These are phyloP conservation scores for Cytospora mali DNA, from an alignment of 2,329 filamentous ascomycete genomes.

Conservation along the genomic window DNA sequence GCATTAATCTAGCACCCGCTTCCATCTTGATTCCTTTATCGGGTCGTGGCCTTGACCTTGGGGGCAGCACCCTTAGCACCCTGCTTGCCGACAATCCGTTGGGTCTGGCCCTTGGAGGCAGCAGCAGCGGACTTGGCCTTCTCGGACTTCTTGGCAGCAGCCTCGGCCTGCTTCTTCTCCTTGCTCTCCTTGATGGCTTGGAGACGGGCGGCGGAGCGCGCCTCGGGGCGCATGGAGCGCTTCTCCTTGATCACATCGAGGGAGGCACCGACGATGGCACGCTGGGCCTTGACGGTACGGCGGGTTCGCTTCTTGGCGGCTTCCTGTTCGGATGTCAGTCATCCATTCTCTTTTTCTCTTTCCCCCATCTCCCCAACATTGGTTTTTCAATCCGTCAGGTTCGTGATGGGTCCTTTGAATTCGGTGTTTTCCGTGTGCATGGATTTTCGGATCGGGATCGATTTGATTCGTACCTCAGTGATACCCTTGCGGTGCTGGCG, in stretches of 20 bases:
- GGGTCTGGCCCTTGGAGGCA: slow-evolving; percentile 75
- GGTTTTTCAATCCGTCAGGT: slow-evolving; percentile 1
- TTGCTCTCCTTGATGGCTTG: slow-evolving; percentile 96
- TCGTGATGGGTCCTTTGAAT: slow-evolving; percentile 2
- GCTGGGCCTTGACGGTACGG: slow-evolving; percentile 97
- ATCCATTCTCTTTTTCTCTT: slow-evolving; percentile 3
- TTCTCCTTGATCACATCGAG: slow-evolving; percentile 99
- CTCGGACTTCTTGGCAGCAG: slow-evolving; percentile 96
- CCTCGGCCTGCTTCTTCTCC: slow-evolving; percentile 91
- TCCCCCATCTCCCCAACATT: neutral
- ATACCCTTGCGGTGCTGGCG: slow-evolving; percentile 99
- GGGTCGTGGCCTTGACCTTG: slow-evolving; percentile 85
- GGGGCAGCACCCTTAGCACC: slow-evolving; percentile 85
- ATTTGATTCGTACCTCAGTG: slow-evolving; percentile 81
- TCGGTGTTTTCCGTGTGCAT: slow-evolving; percentile 11
- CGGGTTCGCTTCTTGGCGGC: slow-evolving; percentile 99
- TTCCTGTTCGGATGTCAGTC: slow-evolving; percentile 70
- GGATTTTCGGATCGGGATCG: slow-evolving; percentile 24
- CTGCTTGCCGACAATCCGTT: slow-evolving; percentile 92
- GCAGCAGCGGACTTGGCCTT: slow-evolving; percentile 90
- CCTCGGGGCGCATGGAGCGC: slow-evolving; percentile 91
- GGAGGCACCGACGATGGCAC: slow-evolving; percentile 97
- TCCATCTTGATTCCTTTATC: slow-evolving; percentile 60
- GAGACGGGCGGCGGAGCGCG: slow-evolving; percentile 85
- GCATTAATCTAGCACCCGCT: slow-evolving; percentile 25